A percentile compares a stretch with the other conserved stretches of the same genome.
Conservation (phyloP, 2,329 filamentous ascomycete genomes). For the Claviceps africana region DNA sequence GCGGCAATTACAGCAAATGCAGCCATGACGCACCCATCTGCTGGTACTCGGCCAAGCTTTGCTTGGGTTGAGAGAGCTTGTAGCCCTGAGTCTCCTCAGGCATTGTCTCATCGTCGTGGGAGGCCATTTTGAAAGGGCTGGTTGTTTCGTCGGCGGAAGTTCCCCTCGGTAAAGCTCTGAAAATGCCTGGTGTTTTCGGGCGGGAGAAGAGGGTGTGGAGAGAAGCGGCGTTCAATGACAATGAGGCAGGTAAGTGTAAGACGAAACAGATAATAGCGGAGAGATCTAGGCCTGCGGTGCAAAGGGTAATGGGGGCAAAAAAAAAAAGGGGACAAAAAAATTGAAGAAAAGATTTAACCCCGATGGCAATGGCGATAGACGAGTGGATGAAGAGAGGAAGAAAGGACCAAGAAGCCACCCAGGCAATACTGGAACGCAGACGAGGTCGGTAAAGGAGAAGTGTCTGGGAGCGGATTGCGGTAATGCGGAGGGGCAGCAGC, state of each 20-base stretch:
- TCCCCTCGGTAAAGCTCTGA: background rate
- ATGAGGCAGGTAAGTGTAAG: background rate
- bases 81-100: conserved; percentile 87
- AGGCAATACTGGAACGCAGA: background rate
- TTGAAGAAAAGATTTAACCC: background rate
- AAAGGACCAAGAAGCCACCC: background rate
- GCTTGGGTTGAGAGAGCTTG: conserved; percentile 94
- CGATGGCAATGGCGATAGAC: background rate
- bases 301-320: too few relatives aligned
- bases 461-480: conserved; percentile 12
- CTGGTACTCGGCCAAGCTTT: conserved; percentile 88
- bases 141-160: background rate
- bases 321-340: background rate
- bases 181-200: background rate
- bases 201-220: background rate
- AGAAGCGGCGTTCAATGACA: background rate
- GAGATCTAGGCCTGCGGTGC: background rate
- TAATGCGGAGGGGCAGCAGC: conserved; percentile 22
- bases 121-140: conserved; percentile 37
- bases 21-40: conserved; percentile 59
- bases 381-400: background rate
- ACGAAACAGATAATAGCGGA: background rate
- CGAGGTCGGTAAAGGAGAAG: conserved; percentile 6
- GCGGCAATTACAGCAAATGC: background rate
- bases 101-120: conserved; percentile 65